Base-by-base conservation (phyloP, 1,284 basidiomycete species). In the Fomitopsis palustris region DNA sequence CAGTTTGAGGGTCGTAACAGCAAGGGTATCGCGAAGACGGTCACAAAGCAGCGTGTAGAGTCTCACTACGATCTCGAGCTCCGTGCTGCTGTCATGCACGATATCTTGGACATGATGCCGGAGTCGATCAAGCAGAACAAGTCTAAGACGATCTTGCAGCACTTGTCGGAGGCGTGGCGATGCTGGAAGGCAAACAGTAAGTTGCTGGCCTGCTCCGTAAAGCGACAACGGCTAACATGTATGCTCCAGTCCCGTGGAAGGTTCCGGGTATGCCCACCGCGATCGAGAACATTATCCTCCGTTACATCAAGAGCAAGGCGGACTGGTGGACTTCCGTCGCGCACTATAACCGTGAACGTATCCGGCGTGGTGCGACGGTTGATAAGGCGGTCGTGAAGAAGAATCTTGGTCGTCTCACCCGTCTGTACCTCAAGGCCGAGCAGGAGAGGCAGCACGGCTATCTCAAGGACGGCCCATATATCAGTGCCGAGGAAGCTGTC, bases 71-170 rank as follows among this genome's bases (percentile, higher is more conserved):
- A 99, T 74, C 83, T 99, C 55, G 97, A 99, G 73, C 81, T 99
- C 49, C 91, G 97, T 63, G 97, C 97, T 0, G 95, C 96, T 55
- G 96, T 99, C 67, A 98, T 99, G 96, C 96, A 98, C 77, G 96
- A 99, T 76, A 98, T 99, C 65, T 81, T 97, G 63, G 95, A 95
- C 75, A 93, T 93, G 95, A 98, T 98, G 96, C 97, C 97, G 1
- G 97, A 98, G 77, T 95, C 92, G 4, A 95, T 99, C 79, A 97
- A 97, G 76, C 94, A 95, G 75, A 98, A 98, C 81, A 98, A 99
- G 81, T 89, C 94, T 49, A 99, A 99, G 82, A 99, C 97, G 17
- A 99, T 99, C 67, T 72, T 99, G 70, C 95, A 98, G 74, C 97
- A 99, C 73, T 77, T 99, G 63, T 96, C 95, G 2, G 97, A 99